A percentile compares a stretch with the other conserved stretches of the same genome.
Evolutionary conservation across 768 basidiomycete species (phyloP).

Genomic region (Tricholoma flavovirens): DNA sequence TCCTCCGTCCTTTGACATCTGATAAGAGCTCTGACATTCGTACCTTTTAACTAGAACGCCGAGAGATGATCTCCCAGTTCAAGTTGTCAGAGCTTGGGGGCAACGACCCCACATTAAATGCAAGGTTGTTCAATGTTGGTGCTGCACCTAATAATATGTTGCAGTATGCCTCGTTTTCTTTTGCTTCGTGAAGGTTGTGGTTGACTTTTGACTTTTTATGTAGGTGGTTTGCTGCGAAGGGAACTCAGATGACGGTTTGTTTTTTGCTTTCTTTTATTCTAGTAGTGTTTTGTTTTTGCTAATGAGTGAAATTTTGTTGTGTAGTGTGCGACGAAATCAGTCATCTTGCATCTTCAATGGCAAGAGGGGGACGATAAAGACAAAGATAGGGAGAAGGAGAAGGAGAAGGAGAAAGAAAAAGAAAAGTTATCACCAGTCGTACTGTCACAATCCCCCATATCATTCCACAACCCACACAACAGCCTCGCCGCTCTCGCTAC

Average conservation of each 20-base stretch:
- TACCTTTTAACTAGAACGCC: slow-evolving; percentile 43
- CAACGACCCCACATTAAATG: slow-evolving; percentile 57
- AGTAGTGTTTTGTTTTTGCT: background rate
- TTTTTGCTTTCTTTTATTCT: background rate
- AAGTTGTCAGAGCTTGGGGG: slow-evolving; percentile 74
- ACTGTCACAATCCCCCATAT: slow-evolving; percentile 14
- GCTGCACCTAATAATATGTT: slow-evolving; percentile 82
- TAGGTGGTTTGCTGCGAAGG: slow-evolving; percentile 88
- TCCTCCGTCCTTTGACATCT: background rate
- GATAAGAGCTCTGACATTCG: background rate
- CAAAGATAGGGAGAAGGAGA: slow-evolving; percentile 3
- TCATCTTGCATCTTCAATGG: slow-evolving; percentile 85
- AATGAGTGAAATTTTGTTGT: background rate
- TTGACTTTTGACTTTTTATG: slow-evolving; percentile 1
- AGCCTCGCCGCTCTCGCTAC: slow-evolving; percentile 5
- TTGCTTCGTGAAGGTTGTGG: background rate
- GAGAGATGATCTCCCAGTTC: slow-evolving; percentile 93
- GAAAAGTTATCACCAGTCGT: slow-evolving; percentile 10
- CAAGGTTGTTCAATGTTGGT: slow-evolving; percentile 73
- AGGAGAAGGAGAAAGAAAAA: slow-evolving; percentile 10
- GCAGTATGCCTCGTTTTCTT: slow-evolving; percentile 42
- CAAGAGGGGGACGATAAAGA: slow-evolving; percentile 48
- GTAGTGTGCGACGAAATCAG: slow-evolving; percentile 84
- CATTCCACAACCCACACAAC: slow-evolving; percentile 16
- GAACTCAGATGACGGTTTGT: slow-evolving; percentile 82